Percentiles rank a stretch among this genome's conserved stretches.
These are phyloP conservation scores for Westerdykella sp. DNA, from an alignment of 2,329 filamentous ascomycete genomes.

Conservation along the genomic window DNA sequence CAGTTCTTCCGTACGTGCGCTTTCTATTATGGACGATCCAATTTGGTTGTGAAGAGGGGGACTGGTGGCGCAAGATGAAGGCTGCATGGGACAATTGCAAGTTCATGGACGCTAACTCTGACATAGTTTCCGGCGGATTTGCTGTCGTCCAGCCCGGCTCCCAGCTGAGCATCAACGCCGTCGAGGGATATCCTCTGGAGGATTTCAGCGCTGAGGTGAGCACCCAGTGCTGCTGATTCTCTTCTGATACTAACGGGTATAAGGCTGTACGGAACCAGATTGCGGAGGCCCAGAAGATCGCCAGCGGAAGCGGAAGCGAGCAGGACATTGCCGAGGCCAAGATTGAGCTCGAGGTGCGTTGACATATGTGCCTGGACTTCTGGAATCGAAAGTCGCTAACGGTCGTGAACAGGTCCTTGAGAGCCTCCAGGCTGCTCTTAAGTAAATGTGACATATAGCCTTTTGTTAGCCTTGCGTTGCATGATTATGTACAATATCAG, in stretches of 20 bases:
- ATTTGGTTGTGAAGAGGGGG: not conserved
- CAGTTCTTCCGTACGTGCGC: slow-evolving; percentile 88
- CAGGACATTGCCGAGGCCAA: slow-evolving; percentile 98
- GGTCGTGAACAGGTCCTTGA: slow-evolving; percentile 61
- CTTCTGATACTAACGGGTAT: not conserved
- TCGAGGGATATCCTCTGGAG: slow-evolving; percentile 89
- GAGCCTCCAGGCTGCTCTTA: slow-evolving; percentile 72
- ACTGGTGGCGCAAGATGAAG: not conserved
- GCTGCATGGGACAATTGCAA: too few species aligned
- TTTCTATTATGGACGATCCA: not conserved
- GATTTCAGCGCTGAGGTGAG: slow-evolving; percentile 82
- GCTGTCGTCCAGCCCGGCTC: slow-evolving; percentile 95
- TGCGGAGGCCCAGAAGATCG: slow-evolving; percentile 92
- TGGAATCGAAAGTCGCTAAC: slow-evolving; percentile 30
- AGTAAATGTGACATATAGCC: slow-evolving; percentile 55
- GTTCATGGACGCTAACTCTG: not conserved
- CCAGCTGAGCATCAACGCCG: slow-evolving; percentile 92
- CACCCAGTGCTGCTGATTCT: not conserved
- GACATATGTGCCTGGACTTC: slow-evolving; percentile 3
- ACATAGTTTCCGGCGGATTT: slow-evolving; percentile 86
- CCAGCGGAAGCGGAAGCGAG: slow-evolving; percentile 83
- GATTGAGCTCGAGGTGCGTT: slow-evolving; percentile 90
- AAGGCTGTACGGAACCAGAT: slow-evolving; percentile 81
- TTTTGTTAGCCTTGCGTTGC: slow-evolving; percentile 17
- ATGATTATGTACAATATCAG: slow-evolving; percentile 34